A percentile compares a stretch with the other conserved stretches of the same genome.
Conservation (phyloP, 257 asterid species). For the Nicotiana sylvestris region DNA sequence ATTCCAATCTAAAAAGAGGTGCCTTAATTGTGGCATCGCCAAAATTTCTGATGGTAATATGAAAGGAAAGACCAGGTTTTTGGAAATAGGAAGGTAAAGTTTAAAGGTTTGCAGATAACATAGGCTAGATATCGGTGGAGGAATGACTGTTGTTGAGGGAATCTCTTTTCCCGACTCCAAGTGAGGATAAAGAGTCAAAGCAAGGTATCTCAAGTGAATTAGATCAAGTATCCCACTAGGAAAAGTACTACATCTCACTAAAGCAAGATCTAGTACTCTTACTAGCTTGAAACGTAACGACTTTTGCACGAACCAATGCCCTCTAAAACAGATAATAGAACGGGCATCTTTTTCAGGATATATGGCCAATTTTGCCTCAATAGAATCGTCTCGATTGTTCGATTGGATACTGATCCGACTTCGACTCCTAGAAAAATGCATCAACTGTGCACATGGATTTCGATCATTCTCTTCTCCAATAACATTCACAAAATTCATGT, state of each 20-base stretch:
- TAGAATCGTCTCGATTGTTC: too few species aligned
- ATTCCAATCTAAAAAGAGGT: too few species aligned
- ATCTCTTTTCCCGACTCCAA: not conserved
- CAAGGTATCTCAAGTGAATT: not conserved
- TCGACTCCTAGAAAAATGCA: not conserved
- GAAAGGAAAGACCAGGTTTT: too few species aligned
- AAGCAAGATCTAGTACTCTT: not conserved
- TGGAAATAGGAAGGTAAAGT: too few species aligned
- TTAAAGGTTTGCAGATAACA: too few species aligned
- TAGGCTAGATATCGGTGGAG: too few species aligned
- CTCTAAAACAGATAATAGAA: not conserved
- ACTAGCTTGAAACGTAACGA: not conserved
- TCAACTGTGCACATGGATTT: too few species aligned
- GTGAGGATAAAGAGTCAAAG: not conserved
- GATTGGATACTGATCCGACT: too few species aligned
- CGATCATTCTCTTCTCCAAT: too few species aligned
- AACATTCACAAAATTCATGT: too few species aligned
- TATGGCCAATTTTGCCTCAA: not conserved
- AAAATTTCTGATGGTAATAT: too few species aligned
- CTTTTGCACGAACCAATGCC: not conserved
- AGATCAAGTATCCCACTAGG: not conserved
- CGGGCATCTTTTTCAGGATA: not conserved
- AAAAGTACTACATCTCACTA: not conserved
- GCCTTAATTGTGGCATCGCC: too few species aligned
- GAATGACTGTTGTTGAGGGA: not conserved